A percentile compares a stretch with the other conserved stretches of the same genome.
phyloP scores from a whole-genome alignment of 495 filamentous ascomycete species.

The Annulohypoxylon nitens region DNA sequence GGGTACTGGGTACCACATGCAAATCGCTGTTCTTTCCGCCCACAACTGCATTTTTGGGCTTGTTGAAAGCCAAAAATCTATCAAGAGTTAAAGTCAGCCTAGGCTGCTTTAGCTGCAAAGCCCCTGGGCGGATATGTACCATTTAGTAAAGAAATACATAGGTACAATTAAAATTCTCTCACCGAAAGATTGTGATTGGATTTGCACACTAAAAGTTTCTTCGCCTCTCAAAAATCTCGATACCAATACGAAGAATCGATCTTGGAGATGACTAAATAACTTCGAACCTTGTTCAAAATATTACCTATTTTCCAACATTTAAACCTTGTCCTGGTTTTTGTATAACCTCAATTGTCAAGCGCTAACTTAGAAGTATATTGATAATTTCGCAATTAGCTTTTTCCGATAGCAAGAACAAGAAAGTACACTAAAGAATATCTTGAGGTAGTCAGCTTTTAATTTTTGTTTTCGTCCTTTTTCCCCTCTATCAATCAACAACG shows the following conservation, averaged over 20 bases:
- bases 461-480: constrained; percentile 12
- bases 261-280: constrained; percentile 10
- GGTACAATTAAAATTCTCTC: constrained; percentile 22
- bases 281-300: background rate
- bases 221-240: constrained; percentile 8
- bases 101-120: background rate
- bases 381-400: background rate
- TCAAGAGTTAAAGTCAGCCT: background rate
- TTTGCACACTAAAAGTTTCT: constrained; percentile 13
- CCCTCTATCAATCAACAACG: background rate
- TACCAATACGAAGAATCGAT: constrained; percentile 1
- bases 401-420: background rate
- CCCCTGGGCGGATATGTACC: background rate
- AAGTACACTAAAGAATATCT: background rate
- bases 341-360: constrained; percentile 13
- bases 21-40: constrained; percentile 20
- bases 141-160: constrained; percentile 8
- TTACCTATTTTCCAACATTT: background rate
- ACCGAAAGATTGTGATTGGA: constrained; percentile 25
- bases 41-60: constrained; percentile 6
- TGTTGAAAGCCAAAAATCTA: constrained; percentile 18
- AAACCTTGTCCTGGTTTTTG: background rate
- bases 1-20: constrained; percentile 39
- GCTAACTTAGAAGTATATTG: background rate
- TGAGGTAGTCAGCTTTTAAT: constrained; percentile 6